Evolutionary conservation across 805 yeast species (phyloP), one percentile per base, ranked within the genome.

Genomic region (Candida maris): DNA sequence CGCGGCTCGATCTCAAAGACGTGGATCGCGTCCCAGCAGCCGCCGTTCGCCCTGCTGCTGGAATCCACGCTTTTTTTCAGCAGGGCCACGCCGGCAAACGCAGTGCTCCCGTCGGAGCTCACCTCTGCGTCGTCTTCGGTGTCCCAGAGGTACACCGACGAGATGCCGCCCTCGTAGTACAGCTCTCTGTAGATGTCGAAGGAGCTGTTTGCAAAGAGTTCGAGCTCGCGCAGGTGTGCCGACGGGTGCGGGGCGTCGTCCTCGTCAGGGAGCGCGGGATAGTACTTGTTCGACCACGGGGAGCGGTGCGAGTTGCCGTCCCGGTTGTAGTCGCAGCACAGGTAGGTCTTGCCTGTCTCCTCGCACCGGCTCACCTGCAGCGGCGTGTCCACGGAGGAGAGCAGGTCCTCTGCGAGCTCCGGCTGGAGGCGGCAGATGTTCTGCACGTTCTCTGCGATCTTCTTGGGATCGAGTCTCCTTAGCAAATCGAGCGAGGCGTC

Each of bases 141-240:
- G 51, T 89, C 96, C 98, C 98, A 91, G 34, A 93, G 67, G 57
- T 93, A 91, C 13, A 84, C 95, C 38, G 89, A 79, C 2, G 93
- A 81, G 26, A 84, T 69, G 16, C 97, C 98, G 26, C 97, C 97
- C 60, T 89, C 97, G 59, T 88, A 91, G 65, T 91, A 91, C 50
- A 91, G 65, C 57, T 93, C 98, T 47, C 96, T 73, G 65, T 93
- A 91, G 24, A 91, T 75, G 52, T 88, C 97, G 57, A 91, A 86
- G 4, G 96, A 84, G 45, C 86, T 91, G 59, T 91, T 93, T 42
- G 95, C 89, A 46, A 79, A 71, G 18, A 75, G 58, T 63, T 91
- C 98, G 46, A 91, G 65, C 47, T 77, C 72, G 47, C 97, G 70
- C 44, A 93, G 68, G 17, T 63, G 62, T 2, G 63, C 63, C 3